A percentile compares a stretch with the other conserved stretches of the same genome.
These are phyloP conservation scores for Neurospora hispaniola DNA, from an alignment of 495 filamentous ascomycete species.

Conservation along the genomic window DNA sequence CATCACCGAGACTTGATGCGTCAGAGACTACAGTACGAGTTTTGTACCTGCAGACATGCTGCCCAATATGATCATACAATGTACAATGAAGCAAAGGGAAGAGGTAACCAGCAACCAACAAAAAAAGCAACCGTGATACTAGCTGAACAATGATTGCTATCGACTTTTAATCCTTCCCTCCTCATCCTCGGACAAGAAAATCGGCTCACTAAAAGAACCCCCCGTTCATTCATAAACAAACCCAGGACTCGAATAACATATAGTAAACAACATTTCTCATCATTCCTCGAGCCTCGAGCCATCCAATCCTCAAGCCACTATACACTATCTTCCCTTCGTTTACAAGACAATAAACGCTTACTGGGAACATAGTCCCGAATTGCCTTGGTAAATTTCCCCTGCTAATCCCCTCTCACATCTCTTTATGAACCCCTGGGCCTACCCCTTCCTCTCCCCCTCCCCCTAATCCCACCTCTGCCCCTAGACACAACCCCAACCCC, in stretches of 20 bases:
- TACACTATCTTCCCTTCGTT: background rate
- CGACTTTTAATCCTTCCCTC: background rate
- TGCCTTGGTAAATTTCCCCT: too few species aligned
- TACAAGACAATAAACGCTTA: background rate
- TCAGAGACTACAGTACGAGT: background rate
- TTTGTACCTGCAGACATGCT: background rate
- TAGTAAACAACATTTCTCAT: background rate
- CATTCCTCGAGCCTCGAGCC: background rate
- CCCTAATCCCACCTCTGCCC: constrained; percentile 3
- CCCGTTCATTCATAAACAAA: background rate
- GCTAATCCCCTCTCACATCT: too few species aligned
- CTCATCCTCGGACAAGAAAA: background rate
- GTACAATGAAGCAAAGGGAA: background rate
- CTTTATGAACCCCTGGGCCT: background rate
- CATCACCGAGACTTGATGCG: background rate
- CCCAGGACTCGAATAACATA: background rate
- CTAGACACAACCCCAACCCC: background rate
- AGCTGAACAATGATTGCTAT: background rate
- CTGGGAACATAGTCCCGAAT: background rate
- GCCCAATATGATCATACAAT: background rate
- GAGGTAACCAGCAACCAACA: background rate
- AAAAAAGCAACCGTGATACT: background rate
- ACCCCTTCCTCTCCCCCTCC: constrained; percentile 8
- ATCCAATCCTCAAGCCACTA: background rate
- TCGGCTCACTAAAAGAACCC: background rate